Evolutionary conservation across 306 rosid species (phyloP).

Genomic region (Glycyrrhiza uralensis): DNA sequence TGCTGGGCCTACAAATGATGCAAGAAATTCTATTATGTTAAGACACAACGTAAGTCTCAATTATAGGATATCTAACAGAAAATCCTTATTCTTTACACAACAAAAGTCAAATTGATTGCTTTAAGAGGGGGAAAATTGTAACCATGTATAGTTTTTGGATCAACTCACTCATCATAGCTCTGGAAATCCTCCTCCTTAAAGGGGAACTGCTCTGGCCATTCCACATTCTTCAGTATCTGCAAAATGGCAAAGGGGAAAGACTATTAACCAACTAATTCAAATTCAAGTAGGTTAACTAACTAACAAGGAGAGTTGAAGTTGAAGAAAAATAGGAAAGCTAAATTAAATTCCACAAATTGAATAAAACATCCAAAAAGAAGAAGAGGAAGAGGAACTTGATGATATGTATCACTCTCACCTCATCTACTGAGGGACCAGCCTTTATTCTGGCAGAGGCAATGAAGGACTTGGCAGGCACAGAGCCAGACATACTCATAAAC

Average conservation of each 20-base stretch:
- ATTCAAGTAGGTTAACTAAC: not conserved
- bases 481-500: constrained; percentile 40
- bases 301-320: not conserved
- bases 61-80: not conserved
- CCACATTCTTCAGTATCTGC: constrained; percentile 63
- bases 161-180: constrained; percentile 72
- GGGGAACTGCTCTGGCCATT: constrained; percentile 76
- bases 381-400: too few relatives aligned
- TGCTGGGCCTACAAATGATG: not conserved
- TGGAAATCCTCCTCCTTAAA: constrained; percentile 75
- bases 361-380: too few relatives aligned
- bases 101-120: not conserved
- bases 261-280: not conserved
- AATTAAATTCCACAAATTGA: not conserved
- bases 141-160: not conserved
- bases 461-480: constrained; percentile 48
- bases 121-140: not conserved
- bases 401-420: constrained; percentile 32
- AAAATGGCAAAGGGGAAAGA: not conserved
- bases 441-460: constrained; percentile 56
- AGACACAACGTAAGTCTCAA: not conserved
- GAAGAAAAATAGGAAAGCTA: not conserved
- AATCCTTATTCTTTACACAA: not conserved
- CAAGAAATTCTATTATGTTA: not conserved
- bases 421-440: constrained; percentile 44